These are phyloP conservation scores for Hsuehochloa calcarea DNA, from an alignment of 176 grass and related monocot species.

Conservation along the genomic window DNA sequence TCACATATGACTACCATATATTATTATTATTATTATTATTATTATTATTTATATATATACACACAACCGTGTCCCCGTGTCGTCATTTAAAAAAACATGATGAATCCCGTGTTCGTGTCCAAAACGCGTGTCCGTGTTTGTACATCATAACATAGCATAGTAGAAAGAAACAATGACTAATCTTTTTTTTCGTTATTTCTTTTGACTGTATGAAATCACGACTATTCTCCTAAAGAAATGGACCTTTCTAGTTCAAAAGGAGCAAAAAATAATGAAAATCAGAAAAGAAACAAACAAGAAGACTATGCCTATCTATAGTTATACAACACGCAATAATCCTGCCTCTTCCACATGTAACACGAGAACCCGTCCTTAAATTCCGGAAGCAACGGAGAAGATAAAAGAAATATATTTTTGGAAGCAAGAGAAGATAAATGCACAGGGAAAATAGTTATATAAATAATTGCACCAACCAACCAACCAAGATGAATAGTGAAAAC, in stretches of 20 bases:
- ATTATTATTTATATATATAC: too few species aligned
- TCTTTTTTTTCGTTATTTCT: not conserved
- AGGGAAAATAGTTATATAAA: not conserved
- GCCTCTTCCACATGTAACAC: not conserved
- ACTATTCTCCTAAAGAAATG: not conserved
- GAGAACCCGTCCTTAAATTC: not conserved
- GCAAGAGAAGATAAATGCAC: not conserved
- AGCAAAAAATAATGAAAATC: not conserved
- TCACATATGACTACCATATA: too few species aligned
- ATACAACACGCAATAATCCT: not conserved
- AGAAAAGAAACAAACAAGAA: not conserved
- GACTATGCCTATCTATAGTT: not conserved
- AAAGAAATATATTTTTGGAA: not conserved
- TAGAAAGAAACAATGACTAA: not conserved
- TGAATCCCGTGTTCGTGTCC: too few species aligned
- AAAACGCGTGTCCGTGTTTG: too few species aligned
- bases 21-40: too few species aligned
- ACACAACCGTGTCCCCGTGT: too few species aligned
- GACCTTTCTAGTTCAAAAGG: not conserved
- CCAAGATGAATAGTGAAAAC: conserved; percentile 8
- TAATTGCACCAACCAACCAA: not conserved
- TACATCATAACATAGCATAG: not conserved
- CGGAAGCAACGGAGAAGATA: not conserved
- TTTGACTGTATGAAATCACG: not conserved
- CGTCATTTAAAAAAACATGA: too few species aligned